Evolutionary conservation across 139 green algal genomes (phyloP).

Genomic region (Picochlorum sp.): DNA sequence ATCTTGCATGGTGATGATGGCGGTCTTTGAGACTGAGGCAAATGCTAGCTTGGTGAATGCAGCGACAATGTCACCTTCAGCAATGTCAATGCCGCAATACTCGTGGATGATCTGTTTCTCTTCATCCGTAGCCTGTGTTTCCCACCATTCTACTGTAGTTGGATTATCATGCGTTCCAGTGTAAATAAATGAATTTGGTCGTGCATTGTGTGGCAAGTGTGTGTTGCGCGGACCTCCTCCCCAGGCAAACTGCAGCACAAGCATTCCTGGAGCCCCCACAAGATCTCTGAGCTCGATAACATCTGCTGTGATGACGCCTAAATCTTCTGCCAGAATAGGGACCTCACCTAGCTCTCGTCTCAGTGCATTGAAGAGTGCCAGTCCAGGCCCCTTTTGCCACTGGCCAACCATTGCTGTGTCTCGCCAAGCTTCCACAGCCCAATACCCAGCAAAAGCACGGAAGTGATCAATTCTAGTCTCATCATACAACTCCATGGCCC

Average conservation of each 20-base stretch:
- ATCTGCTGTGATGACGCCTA: conserved; percentile 95
- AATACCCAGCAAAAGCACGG: conserved; percentile 88
- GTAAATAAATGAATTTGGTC: conserved; percentile 90
- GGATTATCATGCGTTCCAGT: conserved; percentile 97
- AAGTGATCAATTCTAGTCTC: conserved; percentile 98
- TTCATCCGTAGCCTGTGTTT: conserved; percentile 30
- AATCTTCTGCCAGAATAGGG: conserved; percentile 91
- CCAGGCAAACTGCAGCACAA: conserved; percentile 97
- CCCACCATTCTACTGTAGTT: conserved; percentile 78
- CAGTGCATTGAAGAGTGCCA: conserved; percentile 68
- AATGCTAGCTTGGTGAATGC: conserved; percentile 70
- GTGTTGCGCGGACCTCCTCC: conserved; percentile 77
- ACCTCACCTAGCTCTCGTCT: conserved; percentile 48
- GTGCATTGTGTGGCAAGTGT: conserved; percentile 95
- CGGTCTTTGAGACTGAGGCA: conserved; percentile 55
- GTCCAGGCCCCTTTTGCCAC: conserved; percentile 75
- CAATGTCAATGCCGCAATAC: conserved; percentile 56
- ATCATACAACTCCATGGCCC: conserved; percentile 85
- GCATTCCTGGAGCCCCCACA: conserved; percentile 93
- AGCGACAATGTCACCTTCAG: conserved; percentile 64
- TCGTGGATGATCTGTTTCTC: conserved; percentile 53
- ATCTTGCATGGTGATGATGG: conserved; percentile 83
- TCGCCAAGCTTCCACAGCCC: conserved; percentile 64
- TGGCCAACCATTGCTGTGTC: conserved; percentile 83
- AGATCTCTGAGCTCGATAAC: conserved; percentile 75